Evolutionary conservation across 1,284 basidiomycete species (phyloP).

Genomic region (Jaminaea rosea): DNA sequence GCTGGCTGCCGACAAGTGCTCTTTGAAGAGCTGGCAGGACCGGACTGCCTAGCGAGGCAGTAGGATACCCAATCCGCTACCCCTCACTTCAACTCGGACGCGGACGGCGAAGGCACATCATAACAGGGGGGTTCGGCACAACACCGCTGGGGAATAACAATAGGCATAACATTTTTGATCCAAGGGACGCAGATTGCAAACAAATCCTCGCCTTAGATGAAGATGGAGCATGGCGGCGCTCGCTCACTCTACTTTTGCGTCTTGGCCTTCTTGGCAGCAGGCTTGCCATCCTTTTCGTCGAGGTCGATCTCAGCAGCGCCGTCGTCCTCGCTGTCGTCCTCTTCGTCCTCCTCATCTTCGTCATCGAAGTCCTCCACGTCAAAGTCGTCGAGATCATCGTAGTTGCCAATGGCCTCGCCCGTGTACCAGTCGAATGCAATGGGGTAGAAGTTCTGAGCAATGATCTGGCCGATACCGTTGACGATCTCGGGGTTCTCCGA

Average conservation of each 20-base stretch:
- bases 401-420: constrained; percentile 11
- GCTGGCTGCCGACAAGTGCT: too few relatives aligned
- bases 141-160: too few relatives aligned
- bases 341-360: constrained; percentile 26
- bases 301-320: constrained; percentile 39
- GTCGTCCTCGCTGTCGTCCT: constrained; percentile 40
- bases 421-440: constrained; percentile 40
- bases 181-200: too few relatives aligned
- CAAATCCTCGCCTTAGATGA: too few relatives aligned
- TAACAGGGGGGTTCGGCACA: too few relatives aligned
- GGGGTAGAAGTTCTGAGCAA: constrained; percentile 42
- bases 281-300: constrained; percentile 30
- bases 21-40: too few relatives aligned
- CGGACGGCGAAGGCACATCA: too few relatives aligned
- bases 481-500: constrained; percentile 28
- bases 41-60: too few relatives aligned
- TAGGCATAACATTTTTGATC: too few relatives aligned
- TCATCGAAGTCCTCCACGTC: constrained; percentile 22
- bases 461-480: constrained; percentile 30
- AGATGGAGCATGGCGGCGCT: too few relatives aligned
- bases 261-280: constrained; percentile 39
- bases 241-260: constrained; percentile 16
- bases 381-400: not conserved
- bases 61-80: too few relatives aligned
- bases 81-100: too few relatives aligned